Percentiles rank a stretch among this genome's conserved stretches.
Conservation (phyloP, 2,329 filamentous ascomycete species). For the Diaporthe amygdali region DNA sequence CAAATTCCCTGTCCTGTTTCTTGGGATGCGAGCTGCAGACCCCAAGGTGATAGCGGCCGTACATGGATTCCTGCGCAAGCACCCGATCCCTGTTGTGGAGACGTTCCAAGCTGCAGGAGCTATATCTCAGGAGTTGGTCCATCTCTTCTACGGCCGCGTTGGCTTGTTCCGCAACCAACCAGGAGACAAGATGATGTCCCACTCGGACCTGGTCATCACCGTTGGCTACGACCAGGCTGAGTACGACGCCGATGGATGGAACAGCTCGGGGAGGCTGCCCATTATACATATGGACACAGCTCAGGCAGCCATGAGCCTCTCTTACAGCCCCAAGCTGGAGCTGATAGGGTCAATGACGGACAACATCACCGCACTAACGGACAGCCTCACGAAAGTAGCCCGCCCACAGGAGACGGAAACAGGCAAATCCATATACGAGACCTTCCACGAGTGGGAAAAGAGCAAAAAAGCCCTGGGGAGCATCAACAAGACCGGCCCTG, state of each 20-base stretch:
- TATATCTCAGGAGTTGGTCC: conserved; percentile 46
- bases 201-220: conserved; percentile 49
- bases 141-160: conserved; percentile 52
- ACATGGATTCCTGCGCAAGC: conserved; percentile 44
- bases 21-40: conserved; percentile 48
- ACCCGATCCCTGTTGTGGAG: conserved; percentile 52
- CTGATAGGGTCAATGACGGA: conserved; percentile 47
- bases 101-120: conserved; percentile 56
- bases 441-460: conserved; percentile 42
- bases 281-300: conserved; percentile 51
- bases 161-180: conserved; percentile 55
- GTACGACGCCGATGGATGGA: conserved; percentile 52
- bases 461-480: conserved; percentile 31
- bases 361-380: conserved; percentile 43
- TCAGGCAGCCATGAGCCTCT: conserved; percentile 43
- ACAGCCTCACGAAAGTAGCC: conserved; percentile 37
- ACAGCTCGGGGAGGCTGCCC: conserved; percentile 38
- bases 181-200: conserved; percentile 48
- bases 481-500: conserved; percentile 30
- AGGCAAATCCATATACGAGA: conserved; percentile 38
- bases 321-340: conserved; percentile 47
- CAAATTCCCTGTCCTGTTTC: conserved; percentile 48
- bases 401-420: conserved; percentile 41
- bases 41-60: conserved; percentile 45
- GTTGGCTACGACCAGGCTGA: conserved; percentile 54